Evolutionary conservation across 306 rosid genomes (phyloP).

Genomic region (Rosa multiflora): DNA sequence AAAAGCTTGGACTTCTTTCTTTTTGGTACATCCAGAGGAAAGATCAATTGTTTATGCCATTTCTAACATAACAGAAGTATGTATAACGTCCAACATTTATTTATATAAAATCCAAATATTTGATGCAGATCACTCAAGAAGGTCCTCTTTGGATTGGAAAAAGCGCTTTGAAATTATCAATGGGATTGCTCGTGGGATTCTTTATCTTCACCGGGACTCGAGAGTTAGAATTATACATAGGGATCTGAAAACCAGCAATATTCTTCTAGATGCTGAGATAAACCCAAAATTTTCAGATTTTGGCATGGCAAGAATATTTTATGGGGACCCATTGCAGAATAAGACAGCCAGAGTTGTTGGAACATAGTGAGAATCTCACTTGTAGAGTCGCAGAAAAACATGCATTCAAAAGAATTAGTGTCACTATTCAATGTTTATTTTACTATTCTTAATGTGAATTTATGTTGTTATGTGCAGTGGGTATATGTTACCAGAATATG

Average conservation of each 20-base stretch:
- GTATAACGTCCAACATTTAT: not conserved
- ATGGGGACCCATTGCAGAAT: slow-evolving; percentile 45
- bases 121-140: slow-evolving; percentile 33
- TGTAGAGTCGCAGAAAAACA: not conserved
- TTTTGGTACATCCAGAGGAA: slow-evolving; percentile 36
- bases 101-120: not conserved
- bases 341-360: slow-evolving; percentile 49
- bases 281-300: slow-evolving; percentile 67
- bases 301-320: slow-evolving; percentile 64
- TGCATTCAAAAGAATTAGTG: not conserved
- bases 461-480: slow-evolving; percentile 30
- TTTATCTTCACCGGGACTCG: slow-evolving; percentile 65
- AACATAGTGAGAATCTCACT: slow-evolving; percentile 25
- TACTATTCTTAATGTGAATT: not conserved
- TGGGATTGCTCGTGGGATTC: slow-evolving; percentile 49
- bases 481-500: slow-evolving; percentile 42
- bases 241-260: slow-evolving; percentile 56
- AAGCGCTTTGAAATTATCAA: slow-evolving; percentile 42
- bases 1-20: slow-evolving; percentile 53
- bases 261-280: slow-evolving; percentile 46
- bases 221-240: slow-evolving; percentile 54
- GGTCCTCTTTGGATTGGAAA: slow-evolving; percentile 37
- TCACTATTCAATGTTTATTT: not conserved
- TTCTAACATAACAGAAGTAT: not conserved
- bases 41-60: not conserved